Evolutionary conservation across 768 basidiomycete species (phyloP).

Genomic region (Mycena venus): DNA sequence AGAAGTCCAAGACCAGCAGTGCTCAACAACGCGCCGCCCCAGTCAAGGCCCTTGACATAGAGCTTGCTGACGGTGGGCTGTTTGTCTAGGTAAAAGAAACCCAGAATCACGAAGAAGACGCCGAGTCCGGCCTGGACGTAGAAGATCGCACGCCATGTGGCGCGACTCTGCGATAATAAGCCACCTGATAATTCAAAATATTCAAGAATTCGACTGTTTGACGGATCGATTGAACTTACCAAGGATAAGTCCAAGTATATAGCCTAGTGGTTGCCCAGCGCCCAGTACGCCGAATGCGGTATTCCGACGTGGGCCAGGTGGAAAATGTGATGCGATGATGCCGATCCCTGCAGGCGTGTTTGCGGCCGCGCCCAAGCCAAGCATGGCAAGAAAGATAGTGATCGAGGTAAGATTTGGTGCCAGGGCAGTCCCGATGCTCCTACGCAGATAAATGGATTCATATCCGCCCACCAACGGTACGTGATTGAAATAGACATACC

Average conservation of each 20-base stretch:
- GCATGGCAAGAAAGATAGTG: constrained; percentile 41
- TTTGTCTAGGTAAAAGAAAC: background rate
- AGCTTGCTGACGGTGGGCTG: background rate
- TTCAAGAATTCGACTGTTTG: background rate
- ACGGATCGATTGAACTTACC: constrained; percentile 25
- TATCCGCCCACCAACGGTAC: background rate
- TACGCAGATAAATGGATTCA: background rate
- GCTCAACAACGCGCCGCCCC: constrained; percentile 46
- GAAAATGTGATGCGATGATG: background rate
- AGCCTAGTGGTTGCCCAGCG: constrained; percentile 45
- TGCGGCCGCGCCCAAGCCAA: constrained; percentile 45
- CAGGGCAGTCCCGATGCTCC: constrained; percentile 32
- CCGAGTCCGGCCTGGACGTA: constrained; percentile 11
- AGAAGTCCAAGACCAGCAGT: constrained; percentile 43
- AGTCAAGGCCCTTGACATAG: constrained; percentile 46
- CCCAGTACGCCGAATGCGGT: constrained; percentile 44
- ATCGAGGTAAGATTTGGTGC: constrained; percentile 38
- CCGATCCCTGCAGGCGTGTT: constrained; percentile 42
- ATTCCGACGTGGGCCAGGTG: constrained; percentile 38
- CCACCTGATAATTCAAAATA: background rate
- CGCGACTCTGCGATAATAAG: background rate
- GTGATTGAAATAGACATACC: background rate
- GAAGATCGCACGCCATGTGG: constrained; percentile 6
- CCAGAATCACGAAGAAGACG: background rate
- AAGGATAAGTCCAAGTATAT: constrained; percentile 44